These are phyloP conservation scores for Fusarium sp. DNA, from an alignment of 2,329 filamentous ascomycete genomes.

Conservation along the genomic window DNA sequence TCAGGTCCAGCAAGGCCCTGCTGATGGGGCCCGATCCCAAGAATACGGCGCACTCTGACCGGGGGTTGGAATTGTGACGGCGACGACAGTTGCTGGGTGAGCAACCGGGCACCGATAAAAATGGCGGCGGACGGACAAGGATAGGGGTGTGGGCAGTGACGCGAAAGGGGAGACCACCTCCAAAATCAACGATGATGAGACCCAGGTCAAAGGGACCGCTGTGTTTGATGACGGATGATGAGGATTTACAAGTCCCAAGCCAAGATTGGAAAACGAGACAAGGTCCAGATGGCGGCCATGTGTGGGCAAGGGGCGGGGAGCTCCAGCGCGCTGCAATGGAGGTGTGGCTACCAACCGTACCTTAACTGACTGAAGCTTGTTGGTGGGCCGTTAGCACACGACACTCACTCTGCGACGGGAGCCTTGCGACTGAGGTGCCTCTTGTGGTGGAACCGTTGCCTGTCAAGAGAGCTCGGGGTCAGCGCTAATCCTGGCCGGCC, in stretches of 20 bases:
- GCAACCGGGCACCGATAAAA: slow-evolving; percentile 26
- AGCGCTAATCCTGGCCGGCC: slow-evolving; percentile 39
- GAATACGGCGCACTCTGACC: slow-evolving; percentile 31
- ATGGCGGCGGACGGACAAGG: slow-evolving; percentile 18
- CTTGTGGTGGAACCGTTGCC: slow-evolving; percentile 42
- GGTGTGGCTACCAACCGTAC: slow-evolving; percentile 31
- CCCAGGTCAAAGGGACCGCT: slow-evolving; percentile 13
- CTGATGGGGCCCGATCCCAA: slow-evolving; percentile 30
- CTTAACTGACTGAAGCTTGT: slow-evolving; percentile 24
- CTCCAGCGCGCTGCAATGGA: slow-evolving; percentile 11
- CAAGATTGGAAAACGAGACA: slow-evolving; percentile 30
- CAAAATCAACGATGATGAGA: slow-evolving; percentile 5
- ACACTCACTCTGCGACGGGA: slow-evolving; percentile 29
- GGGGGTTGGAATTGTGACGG: slow-evolving; percentile 21
- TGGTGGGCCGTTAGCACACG: slow-evolving; percentile 35
- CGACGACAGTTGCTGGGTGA: slow-evolving; percentile 12
- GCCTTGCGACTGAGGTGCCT: slow-evolving; percentile 20
- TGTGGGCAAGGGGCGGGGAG: slow-evolving; percentile 33
- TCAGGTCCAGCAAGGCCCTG: slow-evolving; percentile 28
- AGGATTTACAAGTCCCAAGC: slow-evolving; percentile 26
- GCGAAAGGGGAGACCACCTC: slow-evolving; percentile 11
- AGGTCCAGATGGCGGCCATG: slow-evolving; percentile 35
- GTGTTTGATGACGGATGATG: slow-evolving; percentile 20
- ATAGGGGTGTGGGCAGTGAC: slow-evolving; percentile 13
- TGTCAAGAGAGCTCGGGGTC: slow-evolving; percentile 38